phyloP scores from a whole-genome alignment of 1,139 yeast genomes.

The Yamadazyma friedrichii region DNA sequence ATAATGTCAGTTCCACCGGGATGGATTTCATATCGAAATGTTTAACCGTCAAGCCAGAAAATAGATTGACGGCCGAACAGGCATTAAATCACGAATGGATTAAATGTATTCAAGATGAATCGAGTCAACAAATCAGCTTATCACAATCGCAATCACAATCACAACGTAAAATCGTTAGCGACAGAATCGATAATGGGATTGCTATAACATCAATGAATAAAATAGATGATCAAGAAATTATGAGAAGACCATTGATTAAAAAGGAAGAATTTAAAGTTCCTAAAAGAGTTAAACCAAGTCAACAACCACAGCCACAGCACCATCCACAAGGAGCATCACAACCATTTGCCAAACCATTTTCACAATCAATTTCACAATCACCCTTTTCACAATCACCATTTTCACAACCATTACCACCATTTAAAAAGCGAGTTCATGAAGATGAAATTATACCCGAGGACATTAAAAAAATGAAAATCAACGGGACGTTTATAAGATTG shows the following conservation, averaged over 20 bases:
- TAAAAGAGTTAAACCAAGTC: slow-evolving; percentile 30
- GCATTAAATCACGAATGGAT: slow-evolving; percentile 78
- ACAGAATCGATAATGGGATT: slow-evolving; percentile 34
- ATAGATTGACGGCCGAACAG: slow-evolving; percentile 66
- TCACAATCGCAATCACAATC: slow-evolving; percentile 75
- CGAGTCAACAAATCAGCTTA: slow-evolving; percentile 43
- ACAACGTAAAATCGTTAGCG: slow-evolving; percentile 41
- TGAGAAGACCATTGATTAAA: slow-evolving; percentile 43
- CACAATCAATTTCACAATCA: not conserved
- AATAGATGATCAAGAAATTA: slow-evolving; percentile 41
- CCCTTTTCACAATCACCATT: not conserved
- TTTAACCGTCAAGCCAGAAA: slow-evolving; percentile 70
- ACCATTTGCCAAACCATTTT: not conserved
- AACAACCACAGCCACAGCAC: not conserved
- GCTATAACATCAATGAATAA: slow-evolving; percentile 42
- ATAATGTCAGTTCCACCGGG: slow-evolving; percentile 61
- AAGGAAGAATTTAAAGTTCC: slow-evolving; percentile 43
- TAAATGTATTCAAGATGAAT: slow-evolving; percentile 27
- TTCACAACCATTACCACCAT: not conserved
- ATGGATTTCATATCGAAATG: slow-evolving; percentile 67
- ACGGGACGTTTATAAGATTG: slow-evolving; percentile 30
- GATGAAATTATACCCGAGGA: slow-evolving; percentile 1
- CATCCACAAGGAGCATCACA: slow-evolving; percentile 31
- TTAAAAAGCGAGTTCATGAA: not conserved
- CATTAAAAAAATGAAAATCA: slow-evolving; percentile 10